These are phyloP conservation scores for Xerocomus spinulosus DNA, from an alignment of 768 basidiomycete species.

Conservation along the genomic window DNA sequence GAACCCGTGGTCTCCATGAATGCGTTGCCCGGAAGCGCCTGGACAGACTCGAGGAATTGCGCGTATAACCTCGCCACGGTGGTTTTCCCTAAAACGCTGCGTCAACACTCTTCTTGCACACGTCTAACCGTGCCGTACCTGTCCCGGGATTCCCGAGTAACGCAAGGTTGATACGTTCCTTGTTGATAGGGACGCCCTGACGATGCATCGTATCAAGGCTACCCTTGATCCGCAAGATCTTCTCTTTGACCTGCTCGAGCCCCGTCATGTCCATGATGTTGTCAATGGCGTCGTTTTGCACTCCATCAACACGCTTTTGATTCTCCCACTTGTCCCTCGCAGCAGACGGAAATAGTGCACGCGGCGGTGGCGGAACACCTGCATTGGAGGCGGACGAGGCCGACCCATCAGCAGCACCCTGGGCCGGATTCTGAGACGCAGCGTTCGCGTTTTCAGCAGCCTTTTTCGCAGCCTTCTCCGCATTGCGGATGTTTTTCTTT, in stretches of 20 bases:
- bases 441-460: constrained; percentile 2
- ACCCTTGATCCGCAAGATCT: constrained; percentile 55
- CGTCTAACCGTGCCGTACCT: constrained; percentile 36
- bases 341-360: constrained; percentile 27
- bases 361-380: constrained; percentile 1
- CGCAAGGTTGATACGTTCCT: constrained; percentile 57
- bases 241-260: constrained; percentile 57
- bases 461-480: constrained; percentile 12
- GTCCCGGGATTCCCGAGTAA: constrained; percentile 73
- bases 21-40: constrained; percentile 47
- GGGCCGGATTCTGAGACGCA: not conserved
- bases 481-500: constrained; percentile 14
- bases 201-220: constrained; percentile 53
- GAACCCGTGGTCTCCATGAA: constrained; percentile 67
- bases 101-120: not conserved
- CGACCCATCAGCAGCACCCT: not conserved
- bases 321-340: constrained; percentile 51
- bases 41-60: constrained; percentile 54
- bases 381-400: no score
- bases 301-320: constrained; percentile 54
- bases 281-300: constrained; percentile 51
- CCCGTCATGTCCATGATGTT: constrained; percentile 67
- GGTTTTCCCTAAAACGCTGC: constrained; percentile 50
- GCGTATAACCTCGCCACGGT: constrained; percentile 66
- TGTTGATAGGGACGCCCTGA: constrained; percentile 47